phyloP scores from a whole-genome alignment of 2,329 filamentous ascomycete species.

The Metarhizium rileyi region DNA sequence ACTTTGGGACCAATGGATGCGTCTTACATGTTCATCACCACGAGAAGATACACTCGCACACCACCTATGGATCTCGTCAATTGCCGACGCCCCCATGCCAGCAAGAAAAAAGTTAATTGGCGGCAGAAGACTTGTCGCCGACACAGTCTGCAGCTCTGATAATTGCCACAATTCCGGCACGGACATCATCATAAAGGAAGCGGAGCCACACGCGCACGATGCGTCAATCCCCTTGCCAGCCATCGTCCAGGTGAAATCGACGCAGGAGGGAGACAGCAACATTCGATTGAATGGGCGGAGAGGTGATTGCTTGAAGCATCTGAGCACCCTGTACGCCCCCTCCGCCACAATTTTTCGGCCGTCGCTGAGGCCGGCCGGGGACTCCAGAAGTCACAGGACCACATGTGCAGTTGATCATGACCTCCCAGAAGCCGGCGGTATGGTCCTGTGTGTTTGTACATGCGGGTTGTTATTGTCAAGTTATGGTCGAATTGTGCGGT shows the following conservation, averaged over 20 bases:
- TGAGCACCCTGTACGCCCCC: slow-evolving; percentile 4
- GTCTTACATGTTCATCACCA: background rate
- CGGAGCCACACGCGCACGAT: background rate
- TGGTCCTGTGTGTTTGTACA: background rate
- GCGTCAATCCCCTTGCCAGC: background rate
- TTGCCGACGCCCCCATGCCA: background rate
- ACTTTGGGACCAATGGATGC: background rate
- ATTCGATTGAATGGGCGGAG: background rate
- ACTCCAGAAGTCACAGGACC: background rate
- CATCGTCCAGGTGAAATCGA: background rate
- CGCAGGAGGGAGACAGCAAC: background rate
- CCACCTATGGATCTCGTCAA: no score
- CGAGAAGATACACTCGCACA: background rate
- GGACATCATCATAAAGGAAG: background rate
- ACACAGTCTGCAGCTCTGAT: background rate
- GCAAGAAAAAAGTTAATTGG: background rate
- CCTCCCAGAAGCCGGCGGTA: background rate
- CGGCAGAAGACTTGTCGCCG: background rate
- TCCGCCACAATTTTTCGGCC: slow-evolving; percentile 17
- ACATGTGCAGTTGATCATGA: background rate
- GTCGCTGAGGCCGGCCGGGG: slow-evolving; percentile 5
- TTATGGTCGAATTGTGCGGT: no score
- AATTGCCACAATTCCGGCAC: background rate
- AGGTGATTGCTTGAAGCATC: background rate
- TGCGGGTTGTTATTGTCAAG: no score